Evolutionary conservation across 139 green algal species (phyloP), one percentile per base, ranked within the genome.

Genomic region (Chlorella sp.): DNA sequence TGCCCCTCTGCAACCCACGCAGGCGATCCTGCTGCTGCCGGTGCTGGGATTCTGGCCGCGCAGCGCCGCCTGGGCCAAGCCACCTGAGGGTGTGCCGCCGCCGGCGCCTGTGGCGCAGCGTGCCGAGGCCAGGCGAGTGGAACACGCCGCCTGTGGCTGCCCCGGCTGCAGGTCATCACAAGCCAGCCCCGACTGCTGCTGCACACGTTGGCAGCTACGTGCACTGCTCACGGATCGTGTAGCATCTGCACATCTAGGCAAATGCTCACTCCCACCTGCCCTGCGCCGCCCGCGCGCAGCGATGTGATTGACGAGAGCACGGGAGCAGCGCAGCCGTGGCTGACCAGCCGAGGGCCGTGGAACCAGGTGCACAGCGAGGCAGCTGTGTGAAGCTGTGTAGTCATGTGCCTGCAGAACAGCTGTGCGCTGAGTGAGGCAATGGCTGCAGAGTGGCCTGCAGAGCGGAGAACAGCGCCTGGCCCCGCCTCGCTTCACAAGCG

Each of bases 261-360:
- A 6, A 30, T 32, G 60, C 60, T 68, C 19, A 68, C 20, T 68
- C 60, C 19, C 20, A 11, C 60, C 60, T 34, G 20, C 17, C 60
- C 60, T 32, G 30, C 60, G 17, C 60, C 20, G 20, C 60, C 32
- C 32, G 20, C 14, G 16, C 38, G 58, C 67, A 74, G 67, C 40
- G 40, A 56, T 6, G 60, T 87, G 40, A 84, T 87, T 64, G 84
- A 87, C 40, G 77, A 87, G 77, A 69, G 41, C 51, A 87, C 75
- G 2, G 84, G 84, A 1, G 19, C 67, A n/a, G 56, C 84, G 32
- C 74, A 84, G 77, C 75, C 30, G 19, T 87, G 84, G 84, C 72
- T 82, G 32, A 84, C 84, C 78, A 76, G 41, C 54, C 56, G 68
- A 0, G 84, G 78, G 28, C 56, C 34, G 28, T 86, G 82, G 82